These are phyloP conservation scores for Syzygium aromaticum DNA, from an alignment of 345 rosid species.

Conservation along the genomic window DNA sequence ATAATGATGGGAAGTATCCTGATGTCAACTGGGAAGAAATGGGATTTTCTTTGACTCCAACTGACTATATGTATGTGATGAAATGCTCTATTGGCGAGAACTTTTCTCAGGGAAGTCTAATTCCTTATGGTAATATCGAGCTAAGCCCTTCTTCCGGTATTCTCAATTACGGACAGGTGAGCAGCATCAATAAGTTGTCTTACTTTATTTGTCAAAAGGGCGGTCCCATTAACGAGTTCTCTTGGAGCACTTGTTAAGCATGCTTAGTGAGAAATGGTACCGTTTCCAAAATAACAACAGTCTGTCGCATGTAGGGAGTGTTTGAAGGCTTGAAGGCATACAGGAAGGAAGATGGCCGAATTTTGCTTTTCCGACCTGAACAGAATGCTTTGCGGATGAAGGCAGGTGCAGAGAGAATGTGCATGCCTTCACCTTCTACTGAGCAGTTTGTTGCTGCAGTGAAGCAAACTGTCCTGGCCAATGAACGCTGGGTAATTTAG, in stretches of 20 bases:
- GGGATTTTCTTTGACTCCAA: slow-evolving; percentile 19
- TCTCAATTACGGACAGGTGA: slow-evolving; percentile 46
- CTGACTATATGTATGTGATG: slow-evolving; percentile 40
- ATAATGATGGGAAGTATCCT: slow-evolving; percentile 5
- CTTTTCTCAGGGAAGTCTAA: slow-evolving; percentile 15
- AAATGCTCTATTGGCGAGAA: slow-evolving; percentile 13
- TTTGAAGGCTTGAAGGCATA: slow-evolving; percentile 39
- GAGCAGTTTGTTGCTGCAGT: slow-evolving; percentile 32
- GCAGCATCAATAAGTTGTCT: not conserved
- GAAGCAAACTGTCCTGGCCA: slow-evolving; percentile 30
- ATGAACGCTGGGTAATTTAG: slow-evolving; percentile 28
- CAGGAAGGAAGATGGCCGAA: slow-evolving; percentile 15
- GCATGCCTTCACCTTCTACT: slow-evolving; percentile 31
- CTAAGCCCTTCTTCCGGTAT: slow-evolving; percentile 29
- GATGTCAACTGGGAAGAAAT: slow-evolving; percentile 31
- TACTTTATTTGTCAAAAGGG: not conserved
- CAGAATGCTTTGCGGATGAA: slow-evolving; percentile 35
- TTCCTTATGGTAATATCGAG: slow-evolving; percentile 23
- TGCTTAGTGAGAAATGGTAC: not conserved
- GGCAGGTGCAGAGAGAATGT: slow-evolving; percentile 32
- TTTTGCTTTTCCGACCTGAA: slow-evolving; percentile 35
- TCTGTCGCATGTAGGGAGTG: slow-evolving; percentile 18
- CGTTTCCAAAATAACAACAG: not conserved
- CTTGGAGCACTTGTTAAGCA: not conserved
- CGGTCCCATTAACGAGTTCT: not conserved